Base-by-base conservation (phyloP, 768 basidiomycete species). In the Podaxis sp. region DNA sequence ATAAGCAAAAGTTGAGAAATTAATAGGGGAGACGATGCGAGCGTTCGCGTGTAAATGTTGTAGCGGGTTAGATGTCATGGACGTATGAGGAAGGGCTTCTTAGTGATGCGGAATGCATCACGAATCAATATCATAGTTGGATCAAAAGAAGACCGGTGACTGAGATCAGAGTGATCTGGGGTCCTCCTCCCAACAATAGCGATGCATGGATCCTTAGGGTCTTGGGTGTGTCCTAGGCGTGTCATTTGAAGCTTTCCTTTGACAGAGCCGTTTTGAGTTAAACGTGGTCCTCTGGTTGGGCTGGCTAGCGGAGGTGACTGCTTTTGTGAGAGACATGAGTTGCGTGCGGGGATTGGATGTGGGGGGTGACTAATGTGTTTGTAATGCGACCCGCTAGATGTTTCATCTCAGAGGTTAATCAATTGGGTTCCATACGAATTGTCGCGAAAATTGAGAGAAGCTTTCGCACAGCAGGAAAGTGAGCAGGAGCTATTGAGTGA, bases 111-210 rank as follows among this genome's bases (percentile, higher is more conserved):
- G 28, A 30, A 30, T 30, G 28, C 28, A 30, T 30, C 28, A 30
- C 30, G 30, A 30, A 30, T 30, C 30, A 30, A 1, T 7, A 26
- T 33, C 36, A 22, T 39, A 12, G 24, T 56, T 26, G 13, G 42
- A 56, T 42, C 40, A 40, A 56, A 15, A 42, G 11, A 40, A 46
- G 49, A 51, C 6, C 24, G 22, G n/a, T 17, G 8, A 19, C 22
- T 24, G 9, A 17, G 19, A 57, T 48, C 57, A 57, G 42, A 22
- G 57, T 44, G 30, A 19, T 57, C 26, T 57, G 57, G 57, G 57
- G 57, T 57, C 57, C 44, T 30, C 26, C 52, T 17, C 36, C 17
- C 33, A 15, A 17, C 30, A 12, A n/a, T 26, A 13, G 1, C 13
- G 17, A 30, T 38, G 3, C 5, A 7, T 44, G 42, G 44, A n/a